Conservation (phyloP, 140 eudicot genomes). For the Stevia rebaudiana region DNA sequence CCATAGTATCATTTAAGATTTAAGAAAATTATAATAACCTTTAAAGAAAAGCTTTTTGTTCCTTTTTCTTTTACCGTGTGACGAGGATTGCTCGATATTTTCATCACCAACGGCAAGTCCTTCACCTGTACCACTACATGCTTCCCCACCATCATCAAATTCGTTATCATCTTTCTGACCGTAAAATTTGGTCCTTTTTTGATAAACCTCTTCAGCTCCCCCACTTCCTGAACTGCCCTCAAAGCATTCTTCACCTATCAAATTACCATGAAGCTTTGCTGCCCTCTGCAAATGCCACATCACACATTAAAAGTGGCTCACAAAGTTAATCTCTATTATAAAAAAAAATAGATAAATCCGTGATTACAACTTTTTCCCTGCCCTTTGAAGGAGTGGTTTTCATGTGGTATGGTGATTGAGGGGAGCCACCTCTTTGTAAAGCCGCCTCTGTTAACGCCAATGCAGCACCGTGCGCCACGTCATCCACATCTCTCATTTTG, state of each 20-base stretch:
- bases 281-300: conserved; percentile 29
- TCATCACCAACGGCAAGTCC: conserved; percentile 48
- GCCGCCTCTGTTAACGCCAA: conserved; percentile 90
- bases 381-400: conserved; percentile 55
- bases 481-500: conserved; percentile 48
- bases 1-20: not conserved
- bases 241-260: conserved; percentile 52
- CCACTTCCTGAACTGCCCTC: conserved; percentile 69
- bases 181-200: conserved; percentile 37
- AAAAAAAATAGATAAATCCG: not conserved
- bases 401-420: conserved; percentile 50
- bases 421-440: conserved; percentile 80
- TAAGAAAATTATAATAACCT: conserved; percentile 36
- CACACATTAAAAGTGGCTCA: conserved; percentile 11
- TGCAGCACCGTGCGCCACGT: conserved; percentile 73
- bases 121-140: conserved; percentile 85
- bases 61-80: conserved; percentile 62
- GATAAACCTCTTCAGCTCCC: conserved; percentile 47
- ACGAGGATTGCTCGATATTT: conserved; percentile 37
- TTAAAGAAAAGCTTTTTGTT: conserved; percentile 55
- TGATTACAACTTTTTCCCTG: conserved; percentile 47
- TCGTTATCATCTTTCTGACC: conserved; percentile 44
- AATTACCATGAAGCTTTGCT: conserved; percentile 40
- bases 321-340: not conserved
- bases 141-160: conserved; percentile 68